These are phyloP conservation scores for Paragyromitra xinjiangensis DNA, from an alignment of 495 filamentous ascomycete species.

Conservation along the genomic window DNA sequence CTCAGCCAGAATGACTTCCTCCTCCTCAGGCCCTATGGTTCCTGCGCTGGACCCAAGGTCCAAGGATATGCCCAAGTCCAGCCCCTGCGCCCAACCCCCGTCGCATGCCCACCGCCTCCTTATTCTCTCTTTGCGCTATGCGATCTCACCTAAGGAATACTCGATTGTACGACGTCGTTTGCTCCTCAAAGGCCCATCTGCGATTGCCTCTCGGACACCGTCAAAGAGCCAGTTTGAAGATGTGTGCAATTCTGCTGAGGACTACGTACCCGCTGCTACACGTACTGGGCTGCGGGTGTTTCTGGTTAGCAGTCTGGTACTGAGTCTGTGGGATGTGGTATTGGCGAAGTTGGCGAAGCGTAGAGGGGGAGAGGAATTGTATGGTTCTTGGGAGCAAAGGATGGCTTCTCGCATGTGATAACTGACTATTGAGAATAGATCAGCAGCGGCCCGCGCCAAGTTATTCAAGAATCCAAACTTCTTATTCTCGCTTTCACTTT, in stretches of 20 bases:
- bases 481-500: slow-evolving; percentile 80
- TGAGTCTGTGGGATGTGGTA: slow-evolving; percentile 46
- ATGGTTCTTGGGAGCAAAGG: slow-evolving; percentile 12
- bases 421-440: slow-evolving; percentile 54
- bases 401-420: slow-evolving; percentile 20
- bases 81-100: slow-evolving; percentile 5
- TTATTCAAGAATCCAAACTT: slow-evolving; percentile 75
- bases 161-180: slow-evolving; percentile 45
- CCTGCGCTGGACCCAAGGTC: slow-evolving; percentile 16
- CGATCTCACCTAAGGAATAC: slow-evolving; percentile 56
- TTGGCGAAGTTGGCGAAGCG: slow-evolving; percentile 34
- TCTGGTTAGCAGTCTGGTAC: slow-evolving; percentile 37
- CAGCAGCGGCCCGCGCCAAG: slow-evolving; percentile 61
- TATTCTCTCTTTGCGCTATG: slow-evolving; percentile 53
- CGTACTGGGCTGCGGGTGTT: slow-evolving; percentile 56
- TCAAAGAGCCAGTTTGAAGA: slow-evolving; percentile 52
- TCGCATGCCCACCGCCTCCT: slow-evolving; percentile 50
- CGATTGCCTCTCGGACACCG: slow-evolving; percentile 43
- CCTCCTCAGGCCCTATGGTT: slow-evolving; percentile 9
- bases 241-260: slow-evolving; percentile 48
- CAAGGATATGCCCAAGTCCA: slow-evolving; percentile 22
- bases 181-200: slow-evolving; percentile 46
- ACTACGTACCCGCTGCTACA: slow-evolving; percentile 54
- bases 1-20: slow-evolving; percentile 23
- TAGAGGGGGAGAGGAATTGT: slow-evolving; percentile 37